Conservation (phyloP, 257 asterid species). For the Solanum paucissectum region DNA sequence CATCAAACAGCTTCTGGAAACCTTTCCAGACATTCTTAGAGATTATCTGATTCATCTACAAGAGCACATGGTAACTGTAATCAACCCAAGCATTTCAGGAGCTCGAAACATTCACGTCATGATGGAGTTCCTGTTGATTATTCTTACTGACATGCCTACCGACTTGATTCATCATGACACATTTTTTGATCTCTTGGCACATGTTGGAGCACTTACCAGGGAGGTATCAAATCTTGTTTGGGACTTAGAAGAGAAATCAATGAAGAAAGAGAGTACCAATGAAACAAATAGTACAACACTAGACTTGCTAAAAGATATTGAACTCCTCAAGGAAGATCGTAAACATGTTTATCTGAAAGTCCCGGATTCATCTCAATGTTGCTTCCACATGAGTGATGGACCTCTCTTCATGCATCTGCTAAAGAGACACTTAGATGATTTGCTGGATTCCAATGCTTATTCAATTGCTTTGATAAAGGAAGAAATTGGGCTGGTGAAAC, state of each 20-base stretch:
- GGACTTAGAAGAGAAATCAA: neutral
- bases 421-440: neutral
- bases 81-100: neutral
- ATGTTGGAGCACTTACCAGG: neutral
- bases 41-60: neutral
- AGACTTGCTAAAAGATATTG: neutral
- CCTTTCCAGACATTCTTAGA: neutral
- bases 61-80: neutral
- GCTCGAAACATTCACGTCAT: neutral
- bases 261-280: neutral
- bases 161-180: neutral
- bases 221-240: neutral
- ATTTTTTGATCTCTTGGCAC: neutral
- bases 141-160: neutral
- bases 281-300: neutral
- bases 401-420: neutral
- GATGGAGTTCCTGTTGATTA: neutral
- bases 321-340: neutral
- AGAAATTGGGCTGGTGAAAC: neutral
- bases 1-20: neutral
- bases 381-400: neutral
- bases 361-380: neutral
- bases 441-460: neutral
- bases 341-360: neutral
- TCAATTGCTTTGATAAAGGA: neutral